A percentile compares a stretch with the other conserved stretches of the same genome.
phyloP scores from a whole-genome alignment of 352 stramenopile genomes.

The Phytophthora citrophthora region DNA sequence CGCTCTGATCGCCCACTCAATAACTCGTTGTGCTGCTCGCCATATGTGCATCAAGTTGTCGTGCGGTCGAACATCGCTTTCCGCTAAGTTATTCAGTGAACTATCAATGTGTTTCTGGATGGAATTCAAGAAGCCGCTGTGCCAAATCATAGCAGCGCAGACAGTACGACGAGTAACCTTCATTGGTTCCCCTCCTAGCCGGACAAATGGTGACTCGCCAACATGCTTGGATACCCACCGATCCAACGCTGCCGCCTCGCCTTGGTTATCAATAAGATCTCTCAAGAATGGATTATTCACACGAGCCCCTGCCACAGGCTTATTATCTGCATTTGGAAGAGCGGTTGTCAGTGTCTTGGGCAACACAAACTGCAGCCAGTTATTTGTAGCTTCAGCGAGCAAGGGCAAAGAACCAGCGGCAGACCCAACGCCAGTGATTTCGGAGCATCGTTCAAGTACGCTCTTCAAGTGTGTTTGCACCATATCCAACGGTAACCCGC shows the following conservation, averaged over 20 bases:
- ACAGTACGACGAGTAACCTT: conserved; percentile 86
- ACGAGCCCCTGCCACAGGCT: conserved; percentile 11
- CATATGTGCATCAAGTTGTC: conserved; percentile 93
- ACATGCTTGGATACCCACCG: conserved; percentile 84
- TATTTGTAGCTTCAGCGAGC: conserved; percentile 56
- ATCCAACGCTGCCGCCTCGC: conserved; percentile 67
- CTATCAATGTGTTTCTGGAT: conserved; percentile 69
- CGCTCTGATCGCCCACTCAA: conserved; percentile 89
- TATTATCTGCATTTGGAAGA: conserved; percentile 31
- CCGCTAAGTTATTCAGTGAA: conserved; percentile 43
- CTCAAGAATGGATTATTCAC: conserved; percentile 59
- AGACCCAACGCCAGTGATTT: conserved; percentile 54
- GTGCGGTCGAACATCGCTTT: conserved; percentile 79
- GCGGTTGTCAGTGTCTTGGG: conserved; percentile 54
- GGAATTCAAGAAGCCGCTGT: conserved; percentile 74
- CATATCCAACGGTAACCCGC: conserved; percentile 62
- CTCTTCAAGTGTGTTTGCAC: conserved; percentile 74
- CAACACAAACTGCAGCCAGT: conserved; percentile 68
- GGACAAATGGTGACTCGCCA: conserved; percentile 82
- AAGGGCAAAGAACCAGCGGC: conserved; percentile 32
- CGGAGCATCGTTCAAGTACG: conserved; percentile 50
- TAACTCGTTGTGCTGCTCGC: conserved; percentile 85
- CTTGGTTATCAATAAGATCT: conserved; percentile 70
- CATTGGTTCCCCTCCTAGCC: conserved; percentile 84
- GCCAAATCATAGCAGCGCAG: conserved; percentile 90